Percentiles rank a stretch among this genome's conserved stretches.
Evolutionary conservation across 73 alveolate species (phyloP).

Genomic region (Paramecium tetraurelia): DNA sequence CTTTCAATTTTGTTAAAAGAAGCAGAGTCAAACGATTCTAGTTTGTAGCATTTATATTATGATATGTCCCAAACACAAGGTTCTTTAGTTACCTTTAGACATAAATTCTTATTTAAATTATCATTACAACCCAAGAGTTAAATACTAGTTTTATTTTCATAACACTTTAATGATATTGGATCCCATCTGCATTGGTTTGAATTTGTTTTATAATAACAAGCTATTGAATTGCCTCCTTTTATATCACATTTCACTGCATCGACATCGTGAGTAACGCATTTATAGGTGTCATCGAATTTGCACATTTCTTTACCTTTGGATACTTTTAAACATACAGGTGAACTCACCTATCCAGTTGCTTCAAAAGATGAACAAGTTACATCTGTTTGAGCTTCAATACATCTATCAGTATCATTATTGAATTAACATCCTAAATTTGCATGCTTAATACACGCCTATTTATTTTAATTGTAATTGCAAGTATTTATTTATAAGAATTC

Average conservation of each 20-base stretch:
- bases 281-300: background rate
- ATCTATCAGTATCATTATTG: background rate
- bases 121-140: background rate
- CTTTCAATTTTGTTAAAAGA: background rate
- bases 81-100: background rate
- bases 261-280: background rate
- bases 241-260: background rate
- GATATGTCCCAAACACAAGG: conserved; percentile 1
- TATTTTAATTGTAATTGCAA: background rate
- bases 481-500: background rate
- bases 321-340: background rate
- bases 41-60: background rate
- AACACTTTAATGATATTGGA: background rate
- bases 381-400: background rate
- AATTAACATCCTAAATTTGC: background rate
- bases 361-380: background rate
- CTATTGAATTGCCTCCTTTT: background rate
- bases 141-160: background rate
- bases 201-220: background rate
- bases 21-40: background rate
- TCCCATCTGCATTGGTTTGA: background rate
- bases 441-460: background rate
- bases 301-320: background rate
- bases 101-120: background rate
- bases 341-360: background rate